Evolutionary conservation across 805 yeast genomes (phyloP).

Genomic region (Lachancea thermotolerans): DNA sequence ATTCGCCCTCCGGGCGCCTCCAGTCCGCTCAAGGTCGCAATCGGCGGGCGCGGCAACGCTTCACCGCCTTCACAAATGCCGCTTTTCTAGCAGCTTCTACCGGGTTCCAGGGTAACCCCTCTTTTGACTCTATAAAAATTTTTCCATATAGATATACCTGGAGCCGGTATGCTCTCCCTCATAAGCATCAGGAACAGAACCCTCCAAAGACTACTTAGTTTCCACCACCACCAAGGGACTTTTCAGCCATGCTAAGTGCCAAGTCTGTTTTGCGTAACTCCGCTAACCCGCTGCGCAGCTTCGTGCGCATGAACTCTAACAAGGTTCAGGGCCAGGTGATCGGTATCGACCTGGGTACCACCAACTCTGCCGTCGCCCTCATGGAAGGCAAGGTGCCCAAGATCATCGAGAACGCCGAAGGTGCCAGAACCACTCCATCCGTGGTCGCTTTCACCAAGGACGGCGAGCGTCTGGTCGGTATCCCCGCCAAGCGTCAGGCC

Average conservation of each 20-base stretch:
- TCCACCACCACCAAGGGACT: neutral
- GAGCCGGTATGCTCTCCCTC: neutral
- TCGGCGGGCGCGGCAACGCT: too few species aligned
- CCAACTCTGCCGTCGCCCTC: slow-evolving; percentile 82
- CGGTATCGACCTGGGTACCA: slow-evolving; percentile 83
- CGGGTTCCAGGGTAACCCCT: slow-evolving; percentile 1
- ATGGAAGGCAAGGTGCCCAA: slow-evolving; percentile 64
- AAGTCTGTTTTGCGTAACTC: slow-evolving; percentile 9
- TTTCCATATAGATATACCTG: neutral
- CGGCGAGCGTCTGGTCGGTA: slow-evolving; percentile 88
- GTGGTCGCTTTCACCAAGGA: slow-evolving; percentile 91
- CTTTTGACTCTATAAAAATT: neutral
- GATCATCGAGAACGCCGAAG: slow-evolving; percentile 77
- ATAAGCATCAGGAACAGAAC: neutral
- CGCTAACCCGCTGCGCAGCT: slow-evolving; percentile 10
- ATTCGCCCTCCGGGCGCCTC: too few species aligned
- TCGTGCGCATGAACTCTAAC: slow-evolving; percentile 32
- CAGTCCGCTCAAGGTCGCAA: too few species aligned
- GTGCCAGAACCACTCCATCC: slow-evolving; percentile 85
- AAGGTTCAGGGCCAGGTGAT: slow-evolving; percentile 45
- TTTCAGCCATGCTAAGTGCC: slow-evolving; percentile 7
- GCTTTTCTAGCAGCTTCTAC: slow-evolving; percentile 1
- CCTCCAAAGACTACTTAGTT: neutral
- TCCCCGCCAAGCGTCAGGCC: slow-evolving; percentile 94
- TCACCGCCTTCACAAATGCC: neutral